Evolutionary conservation across 371 early-diverging fungal genomes (phyloP).

Genomic region (Basidiobolus meristosporus): DNA sequence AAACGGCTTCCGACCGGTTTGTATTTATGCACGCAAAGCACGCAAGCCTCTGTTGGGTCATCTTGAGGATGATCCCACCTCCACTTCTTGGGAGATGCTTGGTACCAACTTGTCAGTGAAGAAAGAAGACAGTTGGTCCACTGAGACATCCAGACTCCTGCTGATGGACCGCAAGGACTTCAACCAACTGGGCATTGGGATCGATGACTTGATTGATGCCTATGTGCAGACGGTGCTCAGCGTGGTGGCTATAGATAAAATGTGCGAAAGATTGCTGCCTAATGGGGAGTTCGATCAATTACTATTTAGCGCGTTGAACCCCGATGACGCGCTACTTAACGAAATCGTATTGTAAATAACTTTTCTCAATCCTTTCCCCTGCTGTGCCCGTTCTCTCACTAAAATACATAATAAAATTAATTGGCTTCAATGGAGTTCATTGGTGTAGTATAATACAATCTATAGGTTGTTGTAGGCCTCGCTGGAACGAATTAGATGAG

Average conservation of each 20-base stretch:
- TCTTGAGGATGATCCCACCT: constrained; percentile 33
- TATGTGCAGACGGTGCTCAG: constrained; percentile 81
- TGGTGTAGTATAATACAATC: too few species aligned
- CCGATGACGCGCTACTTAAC: constrained; percentile 55
- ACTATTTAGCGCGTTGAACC: constrained; percentile 69
- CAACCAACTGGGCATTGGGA: constrained; percentile 72
- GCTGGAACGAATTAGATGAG: too few species aligned
- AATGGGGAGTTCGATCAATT: constrained; percentile 50
- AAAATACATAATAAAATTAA: too few species aligned
- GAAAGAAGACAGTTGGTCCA: constrained; percentile 59
- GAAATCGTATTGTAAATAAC: constrained; percentile 53
- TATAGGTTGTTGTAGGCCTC: too few species aligned
- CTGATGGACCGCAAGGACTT: constrained; percentile 90
- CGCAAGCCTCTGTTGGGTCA: constrained; percentile 50
- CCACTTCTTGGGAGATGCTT: constrained; percentile 82
- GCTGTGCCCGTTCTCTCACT: too few species aligned
- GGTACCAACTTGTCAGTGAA: constrained; percentile 82
- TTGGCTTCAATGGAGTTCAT: too few species aligned
- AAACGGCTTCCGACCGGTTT: constrained; percentile 70
- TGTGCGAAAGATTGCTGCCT: constrained; percentile 53
- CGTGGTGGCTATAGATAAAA: constrained; percentile 80
- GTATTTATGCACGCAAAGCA: constrained; percentile 72
- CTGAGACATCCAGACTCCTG: constrained; percentile 64
- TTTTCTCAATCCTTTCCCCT: too few species aligned
- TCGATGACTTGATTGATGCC: constrained; percentile 84